Evolutionary conservation across 495 filamentous ascomycete genomes (phyloP).

Genomic region (Letharia columbiana): DNA sequence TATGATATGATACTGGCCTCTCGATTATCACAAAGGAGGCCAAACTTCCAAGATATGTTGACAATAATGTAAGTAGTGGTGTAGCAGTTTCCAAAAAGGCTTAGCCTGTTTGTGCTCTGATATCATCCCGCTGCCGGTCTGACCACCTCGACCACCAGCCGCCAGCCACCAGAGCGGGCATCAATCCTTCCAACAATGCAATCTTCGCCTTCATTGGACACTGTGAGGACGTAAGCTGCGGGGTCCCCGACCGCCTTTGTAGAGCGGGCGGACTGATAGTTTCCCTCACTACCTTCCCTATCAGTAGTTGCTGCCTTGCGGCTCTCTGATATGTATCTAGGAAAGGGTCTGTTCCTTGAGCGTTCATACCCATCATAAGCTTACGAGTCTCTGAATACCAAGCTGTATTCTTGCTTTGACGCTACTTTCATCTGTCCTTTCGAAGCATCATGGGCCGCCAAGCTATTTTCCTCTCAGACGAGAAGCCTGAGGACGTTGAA

Average conservation of each 20-base stretch:
- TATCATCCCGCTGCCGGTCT: background rate
- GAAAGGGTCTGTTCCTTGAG: background rate
- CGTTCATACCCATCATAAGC: background rate
- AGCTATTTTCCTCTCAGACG: conserved; percentile 11
- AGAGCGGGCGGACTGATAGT: background rate
- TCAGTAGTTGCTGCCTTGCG: background rate
- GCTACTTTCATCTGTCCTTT: background rate
- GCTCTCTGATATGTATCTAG: background rate
- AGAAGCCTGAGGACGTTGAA: conserved; percentile 8
- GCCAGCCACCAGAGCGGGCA: too few species aligned
- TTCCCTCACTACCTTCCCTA: background rate
- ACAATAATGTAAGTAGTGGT: too few species aligned
- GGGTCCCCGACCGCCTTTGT: background rate
- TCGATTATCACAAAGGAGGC: too few species aligned
- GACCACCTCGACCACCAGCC: background rate
- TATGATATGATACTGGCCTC: too few species aligned
- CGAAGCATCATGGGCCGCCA: conserved; percentile 7
- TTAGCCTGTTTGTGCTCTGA: background rate
- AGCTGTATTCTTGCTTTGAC: background rate
- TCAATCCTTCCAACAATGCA: background rate
- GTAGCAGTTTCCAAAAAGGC: too few species aligned
- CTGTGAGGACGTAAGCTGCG: background rate
- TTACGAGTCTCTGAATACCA: background rate
- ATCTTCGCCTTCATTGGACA: background rate
- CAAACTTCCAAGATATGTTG: too few species aligned